Conservation (phyloP, 2,329 filamentous ascomycete genomes). For the Pyrenochaeta sp. region DNA sequence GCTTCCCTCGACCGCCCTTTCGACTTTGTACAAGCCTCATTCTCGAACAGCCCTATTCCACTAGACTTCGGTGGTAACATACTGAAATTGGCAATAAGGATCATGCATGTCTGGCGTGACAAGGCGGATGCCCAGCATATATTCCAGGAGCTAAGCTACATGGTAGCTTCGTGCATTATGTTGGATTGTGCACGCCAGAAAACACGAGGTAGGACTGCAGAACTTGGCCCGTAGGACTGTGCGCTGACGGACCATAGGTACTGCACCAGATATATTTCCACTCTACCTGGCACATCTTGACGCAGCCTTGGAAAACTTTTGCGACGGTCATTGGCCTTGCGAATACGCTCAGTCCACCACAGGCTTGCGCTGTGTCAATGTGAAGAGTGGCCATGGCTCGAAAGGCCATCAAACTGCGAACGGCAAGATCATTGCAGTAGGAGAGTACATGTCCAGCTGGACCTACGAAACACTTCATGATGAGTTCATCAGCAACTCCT, state of each 20-base stretch:
- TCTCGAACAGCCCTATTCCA: conserved; percentile 56
- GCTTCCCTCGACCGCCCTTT: conserved; percentile 56
- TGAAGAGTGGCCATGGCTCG: conserved; percentile 45
- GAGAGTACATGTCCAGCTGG: conserved; percentile 51
- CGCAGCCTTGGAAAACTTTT: conserved; percentile 52
- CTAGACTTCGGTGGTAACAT: conserved; percentile 55
- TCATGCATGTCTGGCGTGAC: too few species aligned
- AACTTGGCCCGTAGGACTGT: too few species aligned
- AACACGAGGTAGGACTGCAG: conserved; percentile 38
- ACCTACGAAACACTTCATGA: conserved; percentile 4
- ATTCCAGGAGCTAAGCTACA: conserved; percentile 54
- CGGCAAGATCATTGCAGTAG: conserved; percentile 54
- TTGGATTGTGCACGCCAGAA: conserved; percentile 54
- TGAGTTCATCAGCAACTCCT: conserved; percentile 31
- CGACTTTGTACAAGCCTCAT: conserved; percentile 59
- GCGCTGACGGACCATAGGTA: too few species aligned
- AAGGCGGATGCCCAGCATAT: conserved; percentile 35
- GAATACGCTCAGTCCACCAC: conserved; percentile 40
- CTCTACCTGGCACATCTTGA: conserved; percentile 54
- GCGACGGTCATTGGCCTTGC: conserved; percentile 58
- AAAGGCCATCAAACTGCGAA: conserved; percentile 57
- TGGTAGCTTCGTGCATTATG: conserved; percentile 62
- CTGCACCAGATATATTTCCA: too few species aligned
- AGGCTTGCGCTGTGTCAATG: conserved; percentile 53
- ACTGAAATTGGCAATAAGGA: background rate